Percentiles rank a stretch among this genome's conserved stretches.
Evolutionary conservation across 306 rosid species (phyloP).

Genomic region (Acacia confusa): DNA sequence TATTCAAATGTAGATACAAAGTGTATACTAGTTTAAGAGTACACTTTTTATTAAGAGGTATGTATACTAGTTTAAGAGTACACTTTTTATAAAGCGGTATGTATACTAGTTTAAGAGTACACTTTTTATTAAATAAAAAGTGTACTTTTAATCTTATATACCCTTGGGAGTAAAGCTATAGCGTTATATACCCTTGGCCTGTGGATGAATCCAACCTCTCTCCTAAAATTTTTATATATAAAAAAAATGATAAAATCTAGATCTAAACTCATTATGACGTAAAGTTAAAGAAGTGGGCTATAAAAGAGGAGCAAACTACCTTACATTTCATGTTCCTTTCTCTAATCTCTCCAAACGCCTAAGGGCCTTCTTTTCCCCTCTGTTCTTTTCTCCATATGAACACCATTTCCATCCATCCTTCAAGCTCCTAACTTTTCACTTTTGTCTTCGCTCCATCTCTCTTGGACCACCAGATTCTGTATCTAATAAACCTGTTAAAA

Average conservation of each 20-base stretch:
- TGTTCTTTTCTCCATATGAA: slow-evolving; percentile 26
- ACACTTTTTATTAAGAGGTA: too few relatives aligned
- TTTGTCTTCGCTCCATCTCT: background rate
- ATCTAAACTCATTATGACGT: slow-evolving; percentile 21
- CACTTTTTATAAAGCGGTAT: too few relatives aligned
- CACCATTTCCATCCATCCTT: background rate
- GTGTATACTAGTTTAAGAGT: too few relatives aligned
- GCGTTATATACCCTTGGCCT: too few relatives aligned
- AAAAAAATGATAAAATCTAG: too few relatives aligned
- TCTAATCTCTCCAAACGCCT: slow-evolving; percentile 32
- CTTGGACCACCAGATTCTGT: background rate
- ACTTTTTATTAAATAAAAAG: too few relatives aligned
- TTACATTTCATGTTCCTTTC: slow-evolving; percentile 76
- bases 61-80: too few relatives aligned
- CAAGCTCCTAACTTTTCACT: background rate
- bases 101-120: too few relatives aligned
- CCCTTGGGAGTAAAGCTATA: too few relatives aligned
- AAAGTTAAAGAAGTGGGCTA: slow-evolving; percentile 40
- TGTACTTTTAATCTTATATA: too few relatives aligned
- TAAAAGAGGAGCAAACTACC: slow-evolving; percentile 54
- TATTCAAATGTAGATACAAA: background rate
- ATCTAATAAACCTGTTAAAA: background rate
- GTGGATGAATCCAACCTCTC: too few relatives aligned
- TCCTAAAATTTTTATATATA: too few relatives aligned
- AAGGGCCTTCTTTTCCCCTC: slow-evolving; percentile 46